These are phyloP conservation scores for Aspergillus aculeatinus DNA, from an alignment of 2,329 filamentous ascomycete genomes.

Conservation along the genomic window DNA sequence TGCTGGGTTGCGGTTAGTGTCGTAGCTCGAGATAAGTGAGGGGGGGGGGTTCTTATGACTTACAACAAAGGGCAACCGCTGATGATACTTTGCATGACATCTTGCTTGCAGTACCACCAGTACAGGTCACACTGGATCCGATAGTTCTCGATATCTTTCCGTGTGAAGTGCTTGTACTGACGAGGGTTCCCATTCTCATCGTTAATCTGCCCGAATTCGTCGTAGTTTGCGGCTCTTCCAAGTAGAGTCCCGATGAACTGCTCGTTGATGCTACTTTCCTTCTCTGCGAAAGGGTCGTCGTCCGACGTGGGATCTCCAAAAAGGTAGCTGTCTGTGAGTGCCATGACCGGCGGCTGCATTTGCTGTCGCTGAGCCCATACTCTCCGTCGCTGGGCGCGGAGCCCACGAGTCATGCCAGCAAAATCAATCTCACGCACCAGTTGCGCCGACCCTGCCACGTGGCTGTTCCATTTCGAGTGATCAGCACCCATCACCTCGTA, in stretches of 20 bases:
- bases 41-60: slow-evolving; percentile 42
- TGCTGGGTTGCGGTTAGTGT: slow-evolving; percentile 50
- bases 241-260: slow-evolving; percentile 58
- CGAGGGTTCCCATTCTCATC: slow-evolving; percentile 18
- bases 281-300: slow-evolving; percentile 43
- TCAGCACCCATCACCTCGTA: slow-evolving; percentile 95
- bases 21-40: neutral
- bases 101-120: slow-evolving; percentile 97
- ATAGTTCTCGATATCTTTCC: slow-evolving; percentile 71
- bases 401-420: slow-evolving; percentile 66
- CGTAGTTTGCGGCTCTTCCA: slow-evolving; percentile 59
- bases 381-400: slow-evolving; percentile 63
- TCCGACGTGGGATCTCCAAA: slow-evolving; percentile 40
- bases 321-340: slow-evolving; percentile 18
- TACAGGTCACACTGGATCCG: slow-evolving; percentile 82
- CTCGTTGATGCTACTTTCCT: slow-evolving; percentile 54
- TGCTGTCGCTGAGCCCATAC: slow-evolving; percentile 35
- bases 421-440: slow-evolving; percentile 82
- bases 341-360: slow-evolving; percentile 22
- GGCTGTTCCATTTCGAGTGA: slow-evolving; percentile 92
- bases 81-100: slow-evolving; percentile 84
- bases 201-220: slow-evolving; percentile 55
- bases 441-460: slow-evolving; percentile 79
- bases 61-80: slow-evolving; percentile 84
- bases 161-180: slow-evolving; percentile 39